Conservation (phyloP, 805 yeast species). For the Starmera pachycereana region DNA sequence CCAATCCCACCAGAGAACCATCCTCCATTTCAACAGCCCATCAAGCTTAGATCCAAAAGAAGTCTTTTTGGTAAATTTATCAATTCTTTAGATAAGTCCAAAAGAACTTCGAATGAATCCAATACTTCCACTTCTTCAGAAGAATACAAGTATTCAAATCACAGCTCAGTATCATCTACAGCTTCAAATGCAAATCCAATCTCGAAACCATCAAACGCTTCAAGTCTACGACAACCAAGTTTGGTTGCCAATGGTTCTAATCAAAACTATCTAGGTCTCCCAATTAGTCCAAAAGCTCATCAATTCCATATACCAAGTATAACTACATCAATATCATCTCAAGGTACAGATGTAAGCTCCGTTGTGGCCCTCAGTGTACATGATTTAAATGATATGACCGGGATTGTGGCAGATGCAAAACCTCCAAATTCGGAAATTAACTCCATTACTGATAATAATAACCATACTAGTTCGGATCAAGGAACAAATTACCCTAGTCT, state of each 20-base stretch:
- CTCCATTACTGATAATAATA: neutral
- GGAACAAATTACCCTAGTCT: too few species aligned
- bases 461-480: neutral
- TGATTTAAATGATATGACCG: slow-evolving; percentile 39
- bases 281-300: too few species aligned
- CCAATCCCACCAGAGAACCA: slow-evolving; percentile 18
- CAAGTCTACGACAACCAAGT: neutral
- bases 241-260: too few species aligned
- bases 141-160: neutral
- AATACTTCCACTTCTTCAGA: neutral
- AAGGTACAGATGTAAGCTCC: slow-evolving; percentile 4
- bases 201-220: neutral
- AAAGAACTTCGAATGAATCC: neutral
- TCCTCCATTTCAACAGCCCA: slow-evolving; percentile 40
- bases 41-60: slow-evolving; percentile 28
- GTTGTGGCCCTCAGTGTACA: slow-evolving; percentile 18
- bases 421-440: neutral
- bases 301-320: neutral
- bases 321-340: slow-evolving; percentile 2
- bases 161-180: neutral
- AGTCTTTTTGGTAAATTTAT: slow-evolving; percentile 19
- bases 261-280: too few species aligned
- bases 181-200: neutral
- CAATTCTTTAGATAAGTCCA: slow-evolving; percentile 14
- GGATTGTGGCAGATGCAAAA: slow-evolving; percentile 25